Base-by-base conservation (phyloP, 257 asterid genomes). In the Lithospermum erythrorhizon region DNA sequence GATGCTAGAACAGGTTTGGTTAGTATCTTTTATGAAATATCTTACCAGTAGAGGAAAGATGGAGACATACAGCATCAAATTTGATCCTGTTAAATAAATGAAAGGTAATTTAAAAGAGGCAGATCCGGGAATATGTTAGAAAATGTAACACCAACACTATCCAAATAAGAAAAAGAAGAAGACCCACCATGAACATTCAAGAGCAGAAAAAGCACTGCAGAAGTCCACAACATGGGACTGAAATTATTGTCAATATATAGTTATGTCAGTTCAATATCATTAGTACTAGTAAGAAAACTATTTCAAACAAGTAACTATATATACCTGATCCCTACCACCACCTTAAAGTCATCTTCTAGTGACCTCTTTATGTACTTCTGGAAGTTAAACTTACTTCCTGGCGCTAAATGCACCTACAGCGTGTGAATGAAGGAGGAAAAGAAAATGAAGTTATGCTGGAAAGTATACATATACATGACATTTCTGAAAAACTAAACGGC, bases 281-380 rank as follows among this genome's bases (percentile, higher is more conserved):
- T 11, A 41, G 49, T 41, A 13, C 17, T 9, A 37, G 48, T 10
- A 37, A 41, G 5, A 41, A 41, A 11, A 41, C 49, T 18, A 21
- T 61, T 52, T 19, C 2, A 57, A 53, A 65, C 57, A 19, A 35
- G 18, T 24, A 21, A 27, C 61, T 59, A 55, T 27, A 41, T 75
- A 8, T 78, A 88, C 98, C 91, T 80, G 74, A 89, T 89, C 69
- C 97, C 97, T 7, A 93, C 97, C 21, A 93, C 80, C 27, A 86
- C 81, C 87, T 91, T 91, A 76, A 91, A 91, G 77, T 91, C 98
- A 41, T 91, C 98, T 81, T 91, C 96, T 78, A 91, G 64, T 15
- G 98, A 86, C 65, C 96, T 83, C 65, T 84, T 88, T 61, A 93
- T 89, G 80, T 93, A 93, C 77, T 89, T 93, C 52, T 93, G 98